Conservation (phyloP, 805 yeast genomes). For the Naumovozyma castellii region DNA sequence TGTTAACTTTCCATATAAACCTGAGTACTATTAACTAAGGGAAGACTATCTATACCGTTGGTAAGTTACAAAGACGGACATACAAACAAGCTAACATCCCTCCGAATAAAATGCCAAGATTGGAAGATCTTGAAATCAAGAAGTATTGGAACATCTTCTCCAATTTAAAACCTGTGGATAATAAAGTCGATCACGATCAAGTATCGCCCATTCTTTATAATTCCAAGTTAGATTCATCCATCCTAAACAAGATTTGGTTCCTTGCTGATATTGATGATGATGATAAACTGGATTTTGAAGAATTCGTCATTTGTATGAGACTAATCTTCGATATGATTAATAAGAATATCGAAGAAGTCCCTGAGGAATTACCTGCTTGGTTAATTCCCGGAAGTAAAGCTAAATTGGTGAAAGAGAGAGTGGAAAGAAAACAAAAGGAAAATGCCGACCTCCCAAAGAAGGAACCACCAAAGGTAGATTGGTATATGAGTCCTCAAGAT, state of each 20-base stretch:
- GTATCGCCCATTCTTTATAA: constrained; percentile 82
- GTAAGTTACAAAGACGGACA: too few relatives aligned
- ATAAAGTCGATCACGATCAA: constrained; percentile 74
- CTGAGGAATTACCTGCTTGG: constrained; percentile 78
- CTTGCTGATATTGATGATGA: constrained; percentile 88
- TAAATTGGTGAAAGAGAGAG: constrained; percentile 76
- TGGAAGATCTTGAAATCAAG: constrained; percentile 92
- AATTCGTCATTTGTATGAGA: constrained; percentile 95
- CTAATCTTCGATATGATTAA: constrained; percentile 85
- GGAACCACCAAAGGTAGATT: constrained; percentile 51
- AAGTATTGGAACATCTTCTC: constrained; percentile 97
- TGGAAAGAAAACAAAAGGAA: constrained; percentile 40
- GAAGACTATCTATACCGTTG: too few relatives aligned
- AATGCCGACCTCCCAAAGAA: constrained; percentile 17
- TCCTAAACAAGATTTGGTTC: constrained; percentile 81
- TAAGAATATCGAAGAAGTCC: constrained; percentile 52
- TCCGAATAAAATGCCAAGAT: constrained; percentile 56
- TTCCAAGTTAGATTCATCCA: constrained; percentile 70
- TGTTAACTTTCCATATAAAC: too few relatives aligned
- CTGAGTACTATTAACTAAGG: too few relatives aligned
- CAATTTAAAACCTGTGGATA: constrained; percentile 74
- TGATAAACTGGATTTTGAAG: constrained; percentile 89
- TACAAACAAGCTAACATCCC: too few relatives aligned
- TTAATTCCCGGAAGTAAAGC: constrained; percentile 83
- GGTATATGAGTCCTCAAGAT: constrained; percentile 94